These are phyloP conservation scores for Cucumis sativus DNA, from an alignment of 306 rosid genomes.

Conservation along the genomic window Cucumber_9930_V3 NC_026660.2:9102001-9102500, in stretches of 20 bases:
- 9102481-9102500: constrained; percentile 34
- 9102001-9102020: background rate
- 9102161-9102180: background rate
- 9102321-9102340: background rate
- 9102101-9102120: background rate
- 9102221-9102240: constrained; percentile 68
- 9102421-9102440: constrained; percentile 95
- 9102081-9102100: background rate
- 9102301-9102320: background rate
- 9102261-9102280: constrained; percentile 66
- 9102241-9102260: constrained; percentile 65
- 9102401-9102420: constrained; percentile 96
- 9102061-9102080: background rate
- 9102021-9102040: background rate
- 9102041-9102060: background rate
- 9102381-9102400: background rate
- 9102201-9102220: constrained; percentile 40
- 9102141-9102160: background rate
- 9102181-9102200: background rate
- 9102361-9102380: background rate
- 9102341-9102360: background rate
- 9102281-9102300: constrained; percentile 90
- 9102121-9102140: background rate
- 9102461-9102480: constrained; percentile 61
- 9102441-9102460: constrained; percentile 66